A percentile compares a stretch with the other conserved stretches of the same genome.
Conservation (phyloP, 306 rosid genomes). For the Quercus gilva region DNA sequence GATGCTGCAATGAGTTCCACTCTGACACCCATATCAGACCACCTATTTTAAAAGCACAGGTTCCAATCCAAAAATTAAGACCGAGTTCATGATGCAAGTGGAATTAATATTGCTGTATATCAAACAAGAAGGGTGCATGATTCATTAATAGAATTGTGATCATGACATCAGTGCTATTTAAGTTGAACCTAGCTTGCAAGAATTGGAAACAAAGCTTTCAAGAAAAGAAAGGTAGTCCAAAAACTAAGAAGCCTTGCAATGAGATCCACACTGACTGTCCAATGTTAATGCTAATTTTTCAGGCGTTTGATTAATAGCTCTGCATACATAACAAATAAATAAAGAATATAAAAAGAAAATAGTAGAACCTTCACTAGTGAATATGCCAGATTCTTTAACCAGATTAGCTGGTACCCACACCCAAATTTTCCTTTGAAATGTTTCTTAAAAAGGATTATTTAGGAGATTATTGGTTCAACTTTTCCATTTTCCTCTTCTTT, state of each 20-base stretch:
- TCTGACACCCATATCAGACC: conserved; percentile 60
- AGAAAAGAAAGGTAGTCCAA: background rate
- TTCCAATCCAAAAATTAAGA: background rate
- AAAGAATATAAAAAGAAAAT: background rate
- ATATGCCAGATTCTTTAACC: background rate
- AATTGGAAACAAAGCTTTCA: background rate
- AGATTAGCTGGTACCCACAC: background rate
- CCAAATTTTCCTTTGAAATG: too few relatives aligned
- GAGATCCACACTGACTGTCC: background rate
- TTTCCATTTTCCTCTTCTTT: too few relatives aligned
- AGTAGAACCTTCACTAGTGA: background rate
- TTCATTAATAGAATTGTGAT: too few relatives aligned
- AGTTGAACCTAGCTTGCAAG: background rate
- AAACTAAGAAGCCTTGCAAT: background rate
- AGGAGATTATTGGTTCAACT: too few relatives aligned
- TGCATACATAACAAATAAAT: background rate
- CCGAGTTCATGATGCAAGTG: too few relatives aligned
- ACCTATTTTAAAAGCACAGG: conserved; percentile 33
- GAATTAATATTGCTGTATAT: too few relatives aligned
- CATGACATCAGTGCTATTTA: background rate
- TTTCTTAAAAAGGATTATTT: too few relatives aligned
- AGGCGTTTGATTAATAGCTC: background rate
- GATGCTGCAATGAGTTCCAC: conserved; percentile 53
- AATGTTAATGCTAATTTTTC: background rate
- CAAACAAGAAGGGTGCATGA: too few relatives aligned